Evolutionary conservation across 306 rosid genomes (phyloP).

Genomic region (Psophocarpus tetragonolobus): DNA sequence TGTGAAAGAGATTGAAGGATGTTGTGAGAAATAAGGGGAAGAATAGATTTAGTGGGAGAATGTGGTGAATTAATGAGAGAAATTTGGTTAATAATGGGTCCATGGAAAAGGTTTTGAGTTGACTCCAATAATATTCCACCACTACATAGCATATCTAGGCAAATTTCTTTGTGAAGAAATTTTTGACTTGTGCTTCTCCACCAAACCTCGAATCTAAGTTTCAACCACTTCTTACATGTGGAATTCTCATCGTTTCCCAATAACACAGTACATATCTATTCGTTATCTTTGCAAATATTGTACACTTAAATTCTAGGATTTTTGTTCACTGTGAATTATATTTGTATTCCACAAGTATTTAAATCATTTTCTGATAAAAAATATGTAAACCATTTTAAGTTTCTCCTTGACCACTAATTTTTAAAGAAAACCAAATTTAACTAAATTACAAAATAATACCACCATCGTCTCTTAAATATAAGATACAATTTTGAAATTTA

Average conservation of each 20-base stretch:
- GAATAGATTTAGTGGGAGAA: slow-evolving; percentile 38
- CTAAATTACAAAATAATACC: too few relatives aligned
- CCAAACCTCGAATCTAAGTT: slow-evolving; percentile 34
- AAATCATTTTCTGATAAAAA: too few relatives aligned
- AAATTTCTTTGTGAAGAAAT: slow-evolving; percentile 31
- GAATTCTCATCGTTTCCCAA: slow-evolving; percentile 51
- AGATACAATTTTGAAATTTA: too few relatives aligned
- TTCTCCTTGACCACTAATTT: too few relatives aligned
- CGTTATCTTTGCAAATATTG: slow-evolving; percentile 34
- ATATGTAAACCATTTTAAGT: too few relatives aligned
- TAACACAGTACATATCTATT: slow-evolving; percentile 42
- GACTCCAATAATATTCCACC: slow-evolving; percentile 64
- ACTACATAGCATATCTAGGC: neutral
- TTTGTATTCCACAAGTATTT: too few relatives aligned
- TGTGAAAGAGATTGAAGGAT: slow-evolving; percentile 1
- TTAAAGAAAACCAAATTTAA: too few relatives aligned
- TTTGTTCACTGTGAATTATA: too few relatives aligned
- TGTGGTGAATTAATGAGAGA: slow-evolving; percentile 41
- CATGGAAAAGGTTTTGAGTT: slow-evolving; percentile 47
- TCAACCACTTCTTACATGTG: slow-evolving; percentile 59
- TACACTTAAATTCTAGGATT: neutral
- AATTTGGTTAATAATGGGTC: slow-evolving; percentile 39
- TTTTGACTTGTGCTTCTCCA: slow-evolving; percentile 53
- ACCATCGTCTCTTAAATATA: too few relatives aligned
- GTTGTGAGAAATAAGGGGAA: neutral